Conservation (phyloP, 306 rosid species). For the Betula pendula region DNA sequence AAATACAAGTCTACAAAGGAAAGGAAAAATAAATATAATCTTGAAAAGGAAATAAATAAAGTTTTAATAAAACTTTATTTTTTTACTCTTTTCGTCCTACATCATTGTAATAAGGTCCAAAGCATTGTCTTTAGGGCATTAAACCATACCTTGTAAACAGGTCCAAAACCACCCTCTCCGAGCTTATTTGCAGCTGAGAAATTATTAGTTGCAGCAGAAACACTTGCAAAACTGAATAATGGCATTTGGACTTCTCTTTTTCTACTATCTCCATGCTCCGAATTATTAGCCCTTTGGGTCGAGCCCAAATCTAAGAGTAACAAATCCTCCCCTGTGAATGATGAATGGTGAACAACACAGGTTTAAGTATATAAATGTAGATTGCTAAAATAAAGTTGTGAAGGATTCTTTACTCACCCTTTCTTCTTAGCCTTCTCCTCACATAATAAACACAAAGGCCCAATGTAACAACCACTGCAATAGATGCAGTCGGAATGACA, state of each 20-base stretch:
- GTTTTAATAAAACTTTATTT: too few species aligned
- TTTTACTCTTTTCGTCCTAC: too few species aligned
- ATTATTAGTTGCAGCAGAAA: constrained; percentile 32
- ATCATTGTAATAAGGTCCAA: too few species aligned
- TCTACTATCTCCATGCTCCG: neutral
- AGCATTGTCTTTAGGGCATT: neutral
- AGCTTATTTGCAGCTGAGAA: constrained; percentile 32
- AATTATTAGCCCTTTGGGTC: constrained; percentile 19
- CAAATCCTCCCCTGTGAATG: constrained; percentile 33
- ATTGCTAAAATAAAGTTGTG: too few species aligned
- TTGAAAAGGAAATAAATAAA: too few species aligned
- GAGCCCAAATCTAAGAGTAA: constrained; percentile 26
- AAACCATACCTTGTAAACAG: constrained; percentile 37
- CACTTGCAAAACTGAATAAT: constrained; percentile 38
- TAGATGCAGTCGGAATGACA: neutral
- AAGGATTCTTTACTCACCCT: constrained; percentile 22
- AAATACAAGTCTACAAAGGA: too few species aligned
- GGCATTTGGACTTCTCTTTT: constrained; percentile 38
- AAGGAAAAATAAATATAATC: too few species aligned
- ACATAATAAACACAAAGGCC: neutral
- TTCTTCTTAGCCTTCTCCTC: constrained; percentile 6
- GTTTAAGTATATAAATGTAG: neutral
- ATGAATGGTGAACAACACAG: neutral
- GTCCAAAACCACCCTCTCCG: constrained; percentile 52
- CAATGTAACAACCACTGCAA: neutral